Conservation (phyloP, 371 early-diverging fungal species). For the Mycotypha africana region DNA sequence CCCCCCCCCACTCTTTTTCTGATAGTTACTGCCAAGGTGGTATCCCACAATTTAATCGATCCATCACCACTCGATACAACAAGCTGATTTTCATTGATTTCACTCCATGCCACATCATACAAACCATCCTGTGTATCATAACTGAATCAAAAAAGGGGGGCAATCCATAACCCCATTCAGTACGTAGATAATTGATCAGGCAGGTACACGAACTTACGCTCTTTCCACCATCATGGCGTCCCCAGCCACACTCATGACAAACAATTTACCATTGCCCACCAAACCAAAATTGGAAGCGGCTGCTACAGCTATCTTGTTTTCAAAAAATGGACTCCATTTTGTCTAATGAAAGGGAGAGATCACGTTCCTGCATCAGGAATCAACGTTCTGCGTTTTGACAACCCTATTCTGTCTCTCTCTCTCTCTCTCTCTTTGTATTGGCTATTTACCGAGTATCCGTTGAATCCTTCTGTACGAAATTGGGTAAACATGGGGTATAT, state of each 20-base stretch:
- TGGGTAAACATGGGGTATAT: slow-evolving; percentile 53
- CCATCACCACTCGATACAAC: slow-evolving; percentile 92
- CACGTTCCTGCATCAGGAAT: background rate
- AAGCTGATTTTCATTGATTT: slow-evolving; percentile 90
- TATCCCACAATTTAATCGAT: slow-evolving; percentile 90
- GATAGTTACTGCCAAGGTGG: slow-evolving; percentile 69
- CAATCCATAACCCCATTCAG: background rate
- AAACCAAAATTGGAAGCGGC: slow-evolving; percentile 93
- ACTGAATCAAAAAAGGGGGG: slow-evolving; percentile 22
- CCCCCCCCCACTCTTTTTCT: too few relatives aligned
- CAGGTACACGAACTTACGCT: slow-evolving; percentile 54
- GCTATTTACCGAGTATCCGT: slow-evolving; percentile 63
- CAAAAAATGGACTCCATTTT: slow-evolving; percentile 93
- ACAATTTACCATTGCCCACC: slow-evolving; percentile 91
- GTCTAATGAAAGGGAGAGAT: slow-evolving; percentile 31
- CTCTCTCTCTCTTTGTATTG: too few relatives aligned
- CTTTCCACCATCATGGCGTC: slow-evolving; percentile 58
- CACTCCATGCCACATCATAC: slow-evolving; percentile 93
- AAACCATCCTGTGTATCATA: slow-evolving; percentile 96
- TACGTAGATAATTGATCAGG: background rate
- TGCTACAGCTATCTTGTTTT: slow-evolving; percentile 81
- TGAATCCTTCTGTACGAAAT: slow-evolving; percentile 59
- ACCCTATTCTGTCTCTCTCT: too few relatives aligned
- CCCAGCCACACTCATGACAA: slow-evolving; percentile 46
- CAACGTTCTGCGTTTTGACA: background rate